Base-by-base conservation (phyloP, 140 eudicot genomes). In the Flaveria floridana region DNA sequence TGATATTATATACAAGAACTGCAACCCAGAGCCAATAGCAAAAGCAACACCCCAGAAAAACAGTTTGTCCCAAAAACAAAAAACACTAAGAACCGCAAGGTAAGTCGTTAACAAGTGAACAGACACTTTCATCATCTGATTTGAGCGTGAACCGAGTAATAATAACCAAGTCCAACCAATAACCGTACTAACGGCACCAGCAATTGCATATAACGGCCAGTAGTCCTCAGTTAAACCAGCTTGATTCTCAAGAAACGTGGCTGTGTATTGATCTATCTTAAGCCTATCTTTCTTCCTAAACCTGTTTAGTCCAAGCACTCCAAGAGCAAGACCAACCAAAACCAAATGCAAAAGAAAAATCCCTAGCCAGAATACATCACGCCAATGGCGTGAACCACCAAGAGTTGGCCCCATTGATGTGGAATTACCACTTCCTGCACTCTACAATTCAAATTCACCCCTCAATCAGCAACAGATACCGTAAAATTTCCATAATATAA, bases 21-120 rank as follows among this genome's bases (percentile, higher is more conserved):
- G 99, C 81, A 95, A 80, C 7, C 84, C 95, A 9, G 97, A 88
- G 46, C 95, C 97, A 75, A 95, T 76, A 8, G 97, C 97, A 79
- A 91, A 91, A 53, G 91, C 91, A 70, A 91, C 85, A 58, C 97
- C 99, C 97, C 97, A 91, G 52, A 95, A 88, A 59, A 87, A 82
- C 42, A 81, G 85, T 57, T 88, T 79, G 1, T 78, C 81, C 99
- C 99, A 95, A 78, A 95, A 95, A 74, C 97, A 95, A 64, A 91
- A 82, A 42, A 95, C 90, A 58, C 99, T 91, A 26, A 95, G 73
- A 57, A 95, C 95, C 37, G 97, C 99, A 70, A 95, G 95, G 81
- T 91, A 91, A 56, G 99, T 88, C 70, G 99, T 88, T 81, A 95
- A 80, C 52, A 95, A 69, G 78, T 95, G 99, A 28, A 95, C 92